Evolutionary conservation across 2,329 filamentous ascomycete species (phyloP).

Genomic region (Plectosphaerella plurivora): DNA sequence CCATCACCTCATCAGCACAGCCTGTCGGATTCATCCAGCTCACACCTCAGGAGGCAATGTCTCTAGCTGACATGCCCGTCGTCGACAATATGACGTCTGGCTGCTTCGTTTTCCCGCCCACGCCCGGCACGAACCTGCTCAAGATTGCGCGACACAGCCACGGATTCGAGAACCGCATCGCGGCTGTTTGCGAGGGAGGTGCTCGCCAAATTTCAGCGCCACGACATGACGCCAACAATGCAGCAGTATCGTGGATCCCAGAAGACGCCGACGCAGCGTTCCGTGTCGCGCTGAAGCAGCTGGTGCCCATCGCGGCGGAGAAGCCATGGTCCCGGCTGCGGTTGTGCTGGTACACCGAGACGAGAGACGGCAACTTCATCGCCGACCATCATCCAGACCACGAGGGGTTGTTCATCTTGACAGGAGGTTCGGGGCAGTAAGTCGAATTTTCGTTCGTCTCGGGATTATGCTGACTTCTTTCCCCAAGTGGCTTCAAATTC

Average conservation of each 20-base stretch:
- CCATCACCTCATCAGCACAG: slow-evolving; percentile 61
- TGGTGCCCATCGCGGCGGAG: slow-evolving; percentile 50
- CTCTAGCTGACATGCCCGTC: slow-evolving; percentile 53
- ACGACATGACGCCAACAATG: slow-evolving; percentile 28
- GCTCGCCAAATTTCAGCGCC: slow-evolving; percentile 33
- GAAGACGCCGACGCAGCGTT: slow-evolving; percentile 49
- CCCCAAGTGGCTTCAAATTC: slow-evolving; percentile 19
- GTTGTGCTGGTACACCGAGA: slow-evolving; percentile 63
- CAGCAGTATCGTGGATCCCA: slow-evolving; percentile 37
- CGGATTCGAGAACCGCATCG: slow-evolving; percentile 39
- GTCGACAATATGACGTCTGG: slow-evolving; percentile 50
- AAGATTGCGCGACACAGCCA: slow-evolving; percentile 59
- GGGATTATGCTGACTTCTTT: not conserved
- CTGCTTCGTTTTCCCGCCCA: slow-evolving; percentile 53
- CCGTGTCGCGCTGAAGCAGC: slow-evolving; percentile 42
- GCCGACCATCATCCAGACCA: slow-evolving; percentile 49
- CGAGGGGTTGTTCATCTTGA: slow-evolving; percentile 39
- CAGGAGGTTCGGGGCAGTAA: slow-evolving; percentile 38
- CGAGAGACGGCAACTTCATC: slow-evolving; percentile 57
- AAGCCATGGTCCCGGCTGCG: slow-evolving; percentile 45
- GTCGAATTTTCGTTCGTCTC: not conserved
- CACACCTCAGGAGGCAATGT: slow-evolving; percentile 49
- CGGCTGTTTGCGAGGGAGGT: slow-evolving; percentile 16
- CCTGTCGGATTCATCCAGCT: slow-evolving; percentile 61
- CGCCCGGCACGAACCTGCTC: slow-evolving; percentile 40